phyloP scores from a whole-genome alignment of 305 asterid genomes.

The Fraxinus xanthoxyloides region DNA sequence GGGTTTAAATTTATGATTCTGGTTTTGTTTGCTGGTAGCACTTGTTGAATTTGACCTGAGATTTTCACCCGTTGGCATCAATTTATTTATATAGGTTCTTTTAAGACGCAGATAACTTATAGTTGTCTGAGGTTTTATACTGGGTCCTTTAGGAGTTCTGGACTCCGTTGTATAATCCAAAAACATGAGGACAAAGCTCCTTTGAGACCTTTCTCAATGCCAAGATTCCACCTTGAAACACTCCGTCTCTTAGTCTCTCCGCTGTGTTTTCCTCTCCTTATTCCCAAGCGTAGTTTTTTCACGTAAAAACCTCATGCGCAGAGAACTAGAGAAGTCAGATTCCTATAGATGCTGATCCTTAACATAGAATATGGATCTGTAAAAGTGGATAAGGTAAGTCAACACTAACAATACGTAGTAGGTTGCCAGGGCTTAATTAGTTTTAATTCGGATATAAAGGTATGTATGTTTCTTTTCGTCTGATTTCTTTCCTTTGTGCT shows the following conservation, averaged over 20 bases:
- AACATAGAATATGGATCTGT: background rate
- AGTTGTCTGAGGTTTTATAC: background rate
- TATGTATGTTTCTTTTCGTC: background rate
- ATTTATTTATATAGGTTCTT: background rate
- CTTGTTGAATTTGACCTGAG: background rate
- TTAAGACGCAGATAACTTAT: background rate
- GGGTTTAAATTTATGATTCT: background rate
- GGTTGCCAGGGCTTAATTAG: background rate
- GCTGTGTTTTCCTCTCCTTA: background rate
- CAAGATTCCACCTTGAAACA: background rate
- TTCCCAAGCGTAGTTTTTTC: background rate
- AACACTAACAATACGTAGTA: background rate
- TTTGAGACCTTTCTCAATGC: background rate
- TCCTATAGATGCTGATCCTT: background rate
- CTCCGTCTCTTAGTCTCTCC: background rate
- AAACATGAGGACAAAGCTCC: background rate
- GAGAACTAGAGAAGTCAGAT: background rate
- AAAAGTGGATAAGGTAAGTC: constrained; percentile 1
- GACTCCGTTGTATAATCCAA: background rate
- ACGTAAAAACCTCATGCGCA: background rate
- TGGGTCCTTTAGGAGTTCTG: background rate
- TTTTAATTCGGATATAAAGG: background rate
- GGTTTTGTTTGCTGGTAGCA: background rate
- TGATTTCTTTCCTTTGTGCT: background rate
- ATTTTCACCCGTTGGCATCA: background rate